Evolutionary conservation across 1,139 yeast species (phyloP), one percentile per base, ranked within the genome.

Genomic region (Pichia sp.): DNA sequence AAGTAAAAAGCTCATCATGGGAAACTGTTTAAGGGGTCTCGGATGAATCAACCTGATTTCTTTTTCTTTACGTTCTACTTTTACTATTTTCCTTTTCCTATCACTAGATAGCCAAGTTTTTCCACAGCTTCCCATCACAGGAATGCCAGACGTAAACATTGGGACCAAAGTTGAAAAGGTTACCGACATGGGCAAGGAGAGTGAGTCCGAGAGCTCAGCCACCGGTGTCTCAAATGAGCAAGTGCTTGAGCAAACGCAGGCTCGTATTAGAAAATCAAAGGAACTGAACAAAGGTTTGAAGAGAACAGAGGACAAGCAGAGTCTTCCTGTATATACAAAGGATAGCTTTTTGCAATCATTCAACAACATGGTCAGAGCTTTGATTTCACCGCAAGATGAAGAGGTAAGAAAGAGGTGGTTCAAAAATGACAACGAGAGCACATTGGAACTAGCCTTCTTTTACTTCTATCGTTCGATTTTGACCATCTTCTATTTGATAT

Each of bases 401-500:
- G 50, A 47, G 19, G 36, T 55, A 5, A 57, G 49, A 26, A 36
- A 30, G 16, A 54, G 58, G 47, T 59, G 57, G 52, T 59, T 57
- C 23, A 49, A 51, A 40, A 38, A 44, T 13, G 40, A 45, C 10
- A 42, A 15, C 11, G 55, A 43, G 26, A 41, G 16, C n/a, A 31
- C 45, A 2, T 23, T 31, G 19, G 58, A 56, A 38, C 15, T 57
- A 8, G 42, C 52, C 13, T 47, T 55, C 10, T 72, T 65, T 52
- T 69, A 70, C 51, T 55, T 74, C 40, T 74, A 72, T 62, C 78
- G 78, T 60, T 57, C 73, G 26, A 68, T 85, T 15, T 71, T 87
- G 52, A 72, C 86, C 44, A 60, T 75, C 45, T 62, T 86, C 16
- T 86, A 81, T 64, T 74, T 83, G 54, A 45, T 79, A 41, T 80